phyloP scores from a whole-genome alignment of 495 filamentous ascomycete genomes.

The Penicillium herquei region DNA sequence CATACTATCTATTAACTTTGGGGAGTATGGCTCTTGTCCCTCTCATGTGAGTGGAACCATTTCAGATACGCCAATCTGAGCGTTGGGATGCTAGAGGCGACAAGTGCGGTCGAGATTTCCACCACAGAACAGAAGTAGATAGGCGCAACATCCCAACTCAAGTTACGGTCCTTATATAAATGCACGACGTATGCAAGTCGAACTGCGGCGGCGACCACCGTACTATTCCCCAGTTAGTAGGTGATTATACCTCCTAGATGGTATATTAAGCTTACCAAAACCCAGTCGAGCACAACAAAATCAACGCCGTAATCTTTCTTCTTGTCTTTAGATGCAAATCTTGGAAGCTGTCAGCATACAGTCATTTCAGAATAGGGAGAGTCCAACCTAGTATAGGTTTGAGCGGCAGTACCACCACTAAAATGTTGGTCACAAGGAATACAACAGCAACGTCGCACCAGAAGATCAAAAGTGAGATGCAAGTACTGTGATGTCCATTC shows the following conservation, averaged over 20 bases:
- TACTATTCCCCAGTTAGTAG: background rate
- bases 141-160: background rate
- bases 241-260: background rate
- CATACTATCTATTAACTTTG: too few relatives aligned
- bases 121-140: constrained; percentile 1
- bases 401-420: background rate
- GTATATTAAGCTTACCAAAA: background rate
- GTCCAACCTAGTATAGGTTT: constrained; percentile 1
- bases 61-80: background rate
- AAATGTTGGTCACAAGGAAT: constrained; percentile 1
- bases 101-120: constrained; percentile 3
- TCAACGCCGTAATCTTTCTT: background rate
- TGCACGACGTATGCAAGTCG: constrained; percentile 1
- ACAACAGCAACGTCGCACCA: constrained; percentile 7
- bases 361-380: background rate
- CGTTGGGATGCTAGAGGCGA: background rate
- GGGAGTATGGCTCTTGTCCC: too few relatives aligned
- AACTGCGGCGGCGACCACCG: constrained; percentile 1
- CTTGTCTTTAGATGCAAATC: background rate
- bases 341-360: background rate
- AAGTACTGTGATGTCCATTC: background rate
- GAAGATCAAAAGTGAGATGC: constrained; percentile 1
- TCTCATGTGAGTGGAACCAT: too few relatives aligned
- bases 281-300: background rate
- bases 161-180: background rate